Evolutionary conservation across 345 rosid genomes (phyloP).

Genomic region (Eucalyptus cladocalyx): DNA sequence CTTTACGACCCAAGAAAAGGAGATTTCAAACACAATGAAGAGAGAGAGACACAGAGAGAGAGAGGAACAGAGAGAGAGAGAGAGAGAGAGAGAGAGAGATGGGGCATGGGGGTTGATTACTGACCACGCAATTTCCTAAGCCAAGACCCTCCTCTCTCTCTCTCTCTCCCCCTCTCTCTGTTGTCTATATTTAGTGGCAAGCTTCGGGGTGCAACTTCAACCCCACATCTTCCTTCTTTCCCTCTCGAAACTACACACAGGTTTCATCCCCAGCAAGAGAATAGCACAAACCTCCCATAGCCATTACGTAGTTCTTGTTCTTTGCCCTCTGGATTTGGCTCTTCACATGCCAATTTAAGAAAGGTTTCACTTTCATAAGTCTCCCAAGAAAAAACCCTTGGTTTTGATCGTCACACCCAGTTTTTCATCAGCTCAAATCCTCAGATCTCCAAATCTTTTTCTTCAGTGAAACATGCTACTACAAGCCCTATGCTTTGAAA

Average conservation of each 20-base stretch:
- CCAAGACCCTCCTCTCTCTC: not conserved
- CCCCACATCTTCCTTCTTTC: not conserved
- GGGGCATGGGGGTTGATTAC: not conserved
- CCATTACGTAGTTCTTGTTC: not conserved
- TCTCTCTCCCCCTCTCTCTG: not conserved
- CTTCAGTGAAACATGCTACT: not conserved
- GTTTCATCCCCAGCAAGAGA: not conserved
- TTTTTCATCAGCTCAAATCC: not conserved
- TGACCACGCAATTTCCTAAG: not conserved
- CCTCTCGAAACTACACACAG: not conserved
- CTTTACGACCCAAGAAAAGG: not conserved
- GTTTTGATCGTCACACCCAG: not conserved
- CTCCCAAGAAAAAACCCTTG: not conserved
- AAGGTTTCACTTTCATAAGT: not conserved
- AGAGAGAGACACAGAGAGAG: not conserved
- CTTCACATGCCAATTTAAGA: not conserved
- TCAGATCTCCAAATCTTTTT: not conserved
- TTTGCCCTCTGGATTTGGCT: not conserved
- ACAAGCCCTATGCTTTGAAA: not conserved
- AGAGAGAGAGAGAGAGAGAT: not conserved
- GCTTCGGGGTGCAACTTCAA: not conserved
- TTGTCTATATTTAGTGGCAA: not conserved
- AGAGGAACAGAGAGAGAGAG: not conserved
- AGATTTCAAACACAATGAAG: not conserved
- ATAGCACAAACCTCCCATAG: not conserved